phyloP scores from a whole-genome alignment of 306 rosid genomes.

The Ziziphus jujuba region DNA sequence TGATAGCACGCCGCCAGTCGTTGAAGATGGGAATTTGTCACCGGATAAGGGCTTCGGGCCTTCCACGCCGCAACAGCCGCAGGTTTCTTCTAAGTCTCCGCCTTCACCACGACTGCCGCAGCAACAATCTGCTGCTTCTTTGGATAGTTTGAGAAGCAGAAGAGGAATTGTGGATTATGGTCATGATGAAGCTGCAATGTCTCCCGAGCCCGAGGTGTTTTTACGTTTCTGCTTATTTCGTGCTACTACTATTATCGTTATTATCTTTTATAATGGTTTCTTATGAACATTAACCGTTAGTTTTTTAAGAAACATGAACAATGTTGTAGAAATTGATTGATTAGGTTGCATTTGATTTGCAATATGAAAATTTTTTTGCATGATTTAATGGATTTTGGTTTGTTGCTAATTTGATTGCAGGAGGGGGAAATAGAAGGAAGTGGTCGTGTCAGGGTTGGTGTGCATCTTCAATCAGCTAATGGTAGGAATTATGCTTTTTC shows the following conservation, averaged over 20 bases:
- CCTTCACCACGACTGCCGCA: slow-evolving; percentile 39
- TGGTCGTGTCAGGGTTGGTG: slow-evolving; percentile 51
- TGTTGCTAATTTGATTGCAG: slow-evolving; percentile 39
- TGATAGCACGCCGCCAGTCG: slow-evolving; percentile 17
- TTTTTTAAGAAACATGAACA: neutral
- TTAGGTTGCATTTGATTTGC: neutral
- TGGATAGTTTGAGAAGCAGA: slow-evolving; percentile 28
- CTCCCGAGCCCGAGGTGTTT: slow-evolving; percentile 90
- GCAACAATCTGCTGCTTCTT: slow-evolving; percentile 23
- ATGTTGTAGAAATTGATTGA: neutral
- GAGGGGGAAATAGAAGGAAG: slow-evolving; percentile 69
- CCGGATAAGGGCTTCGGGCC: slow-evolving; percentile 44
- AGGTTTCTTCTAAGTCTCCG: slow-evolving; percentile 10
- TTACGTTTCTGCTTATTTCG: neutral
- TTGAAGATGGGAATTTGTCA: slow-evolving; percentile 26
- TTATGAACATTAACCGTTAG: neutral
- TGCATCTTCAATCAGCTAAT: slow-evolving; percentile 46
- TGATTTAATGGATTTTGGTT: neutral
- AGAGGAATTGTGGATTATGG: slow-evolving; percentile 90
- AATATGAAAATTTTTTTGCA: neutral
- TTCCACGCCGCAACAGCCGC: slow-evolving; percentile 38
- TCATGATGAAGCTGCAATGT: slow-evolving; percentile 90
- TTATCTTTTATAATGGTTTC: too few relatives aligned
- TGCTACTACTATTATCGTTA: neutral
- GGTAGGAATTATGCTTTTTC: slow-evolving; percentile 40